Conservation (phyloP, 2,329 filamentous ascomycete species). For the Beauveria australis region DNA sequence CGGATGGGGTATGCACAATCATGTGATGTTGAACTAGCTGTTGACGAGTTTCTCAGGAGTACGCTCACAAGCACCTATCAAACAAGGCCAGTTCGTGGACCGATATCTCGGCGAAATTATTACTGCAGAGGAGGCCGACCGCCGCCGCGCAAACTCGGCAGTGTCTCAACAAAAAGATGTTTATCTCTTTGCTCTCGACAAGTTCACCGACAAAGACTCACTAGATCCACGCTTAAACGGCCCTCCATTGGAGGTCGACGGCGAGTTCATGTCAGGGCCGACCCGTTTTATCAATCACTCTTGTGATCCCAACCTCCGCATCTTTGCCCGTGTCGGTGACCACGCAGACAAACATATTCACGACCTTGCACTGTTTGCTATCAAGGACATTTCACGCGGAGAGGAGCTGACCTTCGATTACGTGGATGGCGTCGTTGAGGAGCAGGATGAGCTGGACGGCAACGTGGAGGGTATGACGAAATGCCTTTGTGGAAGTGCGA, state of each 20-base stretch:
- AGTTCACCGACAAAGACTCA: constrained; percentile 56
- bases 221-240: constrained; percentile 48
- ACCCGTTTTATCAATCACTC: constrained; percentile 79
- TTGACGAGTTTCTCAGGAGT: constrained; percentile 39
- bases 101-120: constrained; percentile 68
- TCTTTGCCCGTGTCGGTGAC: constrained; percentile 72
- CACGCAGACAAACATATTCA: constrained; percentile 67
- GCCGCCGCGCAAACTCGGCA: constrained; percentile 49
- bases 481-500: constrained; percentile 55
- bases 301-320: constrained; percentile 69
- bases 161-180: constrained; percentile 59
- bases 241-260: constrained; percentile 54
- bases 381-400: constrained; percentile 53
- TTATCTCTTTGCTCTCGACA: constrained; percentile 76
- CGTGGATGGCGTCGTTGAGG: constrained; percentile 52
- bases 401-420: constrained; percentile 78
- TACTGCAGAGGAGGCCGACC: constrained; percentile 54
- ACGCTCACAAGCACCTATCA: constrained; percentile 54
- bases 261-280: constrained; percentile 69
- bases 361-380: constrained; percentile 69
- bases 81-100: constrained; percentile 70
- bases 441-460: constrained; percentile 34
- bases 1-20: constrained; percentile 57
- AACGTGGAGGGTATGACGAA: constrained; percentile 44
- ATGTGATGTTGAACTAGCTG: background rate